phyloP scores from a whole-genome alignment of 1,139 yeast species.

The Nakaseomyces nivariensis region DNA sequence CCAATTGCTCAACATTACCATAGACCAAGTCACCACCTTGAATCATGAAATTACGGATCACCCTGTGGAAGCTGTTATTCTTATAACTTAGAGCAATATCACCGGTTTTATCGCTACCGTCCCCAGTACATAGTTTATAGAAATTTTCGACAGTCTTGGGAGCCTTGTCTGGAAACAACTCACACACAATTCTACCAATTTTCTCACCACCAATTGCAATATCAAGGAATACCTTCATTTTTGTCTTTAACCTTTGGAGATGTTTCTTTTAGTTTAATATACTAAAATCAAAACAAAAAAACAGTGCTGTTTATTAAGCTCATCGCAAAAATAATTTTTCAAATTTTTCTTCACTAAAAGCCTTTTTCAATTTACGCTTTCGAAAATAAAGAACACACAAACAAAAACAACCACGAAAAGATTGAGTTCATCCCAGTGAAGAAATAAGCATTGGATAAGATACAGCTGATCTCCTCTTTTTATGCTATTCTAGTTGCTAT shows the following conservation, averaged over 20 bases:
- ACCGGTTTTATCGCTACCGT: conserved; percentile 25
- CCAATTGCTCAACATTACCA: conserved; percentile 27
- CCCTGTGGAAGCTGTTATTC: conserved; percentile 50
- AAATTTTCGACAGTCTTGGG: conserved; percentile 54
- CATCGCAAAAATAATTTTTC: not conserved
- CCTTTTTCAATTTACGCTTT: no score
- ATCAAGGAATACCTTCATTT: conserved; percentile 44
- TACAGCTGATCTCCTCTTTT: no score
- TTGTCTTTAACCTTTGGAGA: not conserved
- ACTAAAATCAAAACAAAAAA: no score
- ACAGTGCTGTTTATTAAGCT: not conserved
- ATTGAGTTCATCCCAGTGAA: no score
- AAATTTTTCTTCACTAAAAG: not conserved
- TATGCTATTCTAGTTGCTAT: no score
- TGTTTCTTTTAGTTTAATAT: no score
- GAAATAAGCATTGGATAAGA: no score
- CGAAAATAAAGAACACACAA: no score
- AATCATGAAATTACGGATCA: conserved; percentile 67
- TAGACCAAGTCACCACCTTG: conserved; percentile 61
- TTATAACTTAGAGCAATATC: conserved; percentile 31
- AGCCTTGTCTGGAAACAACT: conserved; percentile 42
- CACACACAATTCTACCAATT: conserved; percentile 57
- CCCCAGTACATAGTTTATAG: conserved; percentile 36
- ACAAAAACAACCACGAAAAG: no score
- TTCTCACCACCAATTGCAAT: conserved; percentile 38